Evolutionary conservation across 257 asterid species (phyloP).

Genomic region (Primulina huaijiensis): DNA sequence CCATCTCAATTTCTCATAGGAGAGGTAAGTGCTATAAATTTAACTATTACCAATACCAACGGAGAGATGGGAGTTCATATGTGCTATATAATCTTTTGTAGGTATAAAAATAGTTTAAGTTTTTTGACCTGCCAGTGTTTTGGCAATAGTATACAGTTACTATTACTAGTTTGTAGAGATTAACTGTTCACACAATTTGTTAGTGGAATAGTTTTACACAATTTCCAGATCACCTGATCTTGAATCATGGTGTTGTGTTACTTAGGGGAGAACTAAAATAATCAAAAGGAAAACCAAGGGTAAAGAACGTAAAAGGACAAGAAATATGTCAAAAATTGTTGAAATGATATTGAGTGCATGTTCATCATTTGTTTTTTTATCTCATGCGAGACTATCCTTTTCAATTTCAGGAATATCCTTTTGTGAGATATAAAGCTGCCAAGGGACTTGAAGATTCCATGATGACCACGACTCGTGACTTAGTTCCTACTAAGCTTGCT

Average conservation of each 20-base stretch:
- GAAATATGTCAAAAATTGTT: background rate
- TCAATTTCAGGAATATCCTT: slow-evolving; percentile 72
- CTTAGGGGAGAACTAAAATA: background rate
- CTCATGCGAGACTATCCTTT: background rate
- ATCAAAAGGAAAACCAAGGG: background rate
- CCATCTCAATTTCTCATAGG: slow-evolving; percentile 2
- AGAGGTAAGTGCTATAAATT: background rate
- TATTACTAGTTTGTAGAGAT: too few relatives aligned
- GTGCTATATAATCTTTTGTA: background rate
- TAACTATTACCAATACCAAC: background rate
- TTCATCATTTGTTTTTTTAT: background rate
- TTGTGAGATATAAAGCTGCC: slow-evolving; percentile 68
- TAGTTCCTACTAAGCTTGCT: slow-evolving; percentile 79
- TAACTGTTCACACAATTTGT: background rate
- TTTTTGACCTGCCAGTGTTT: too few relatives aligned
- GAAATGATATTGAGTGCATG: background rate
- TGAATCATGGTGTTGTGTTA: background rate
- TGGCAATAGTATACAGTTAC: too few relatives aligned
- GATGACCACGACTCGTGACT: slow-evolving; percentile 42
- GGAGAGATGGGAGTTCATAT: slow-evolving; percentile 4
- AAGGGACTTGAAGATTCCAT: slow-evolving; percentile 47
- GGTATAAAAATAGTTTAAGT: background rate
- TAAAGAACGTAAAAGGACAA: background rate
- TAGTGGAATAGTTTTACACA: slow-evolving; percentile 8
- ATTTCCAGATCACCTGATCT: background rate